These are phyloP conservation scores for Eucalyptus sp. DNA, from an alignment of 345 rosid species.

Conservation along the genomic window DNA sequence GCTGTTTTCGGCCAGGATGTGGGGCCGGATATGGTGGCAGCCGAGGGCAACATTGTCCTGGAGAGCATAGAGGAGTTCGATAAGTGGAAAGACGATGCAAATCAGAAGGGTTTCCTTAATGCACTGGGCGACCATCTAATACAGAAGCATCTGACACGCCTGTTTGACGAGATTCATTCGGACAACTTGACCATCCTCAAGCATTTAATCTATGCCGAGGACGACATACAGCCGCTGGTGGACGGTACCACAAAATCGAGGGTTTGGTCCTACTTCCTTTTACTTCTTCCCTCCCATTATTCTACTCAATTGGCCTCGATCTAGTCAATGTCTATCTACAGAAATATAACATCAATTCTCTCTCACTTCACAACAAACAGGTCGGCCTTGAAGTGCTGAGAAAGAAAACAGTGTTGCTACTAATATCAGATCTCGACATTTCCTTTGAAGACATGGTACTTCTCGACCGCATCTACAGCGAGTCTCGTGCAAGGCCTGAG, in stretches of 20 bases:
- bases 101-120: background rate
- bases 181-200: slow-evolving; percentile 30
- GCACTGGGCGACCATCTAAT: background rate
- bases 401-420: slow-evolving; percentile 9
- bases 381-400: slow-evolving; percentile 6
- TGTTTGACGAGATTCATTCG: background rate
- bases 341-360: background rate
- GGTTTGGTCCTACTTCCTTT: slow-evolving; percentile 1
- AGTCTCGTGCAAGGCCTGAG: background rate
- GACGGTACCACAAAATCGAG: slow-evolving; percentile 16
- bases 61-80: background rate
- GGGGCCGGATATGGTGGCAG: background rate
- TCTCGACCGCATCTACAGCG: slow-evolving; percentile 8
- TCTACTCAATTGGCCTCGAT: background rate
- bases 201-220: slow-evolving; percentile 21
- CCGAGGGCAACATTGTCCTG: background rate
- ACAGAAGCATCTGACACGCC: background rate
- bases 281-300: background rate
- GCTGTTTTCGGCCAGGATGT: slow-evolving; percentile 4
- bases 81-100: background rate
- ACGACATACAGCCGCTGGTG: slow-evolving; percentile 22
- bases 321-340: background rate
- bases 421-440: slow-evolving; percentile 21
- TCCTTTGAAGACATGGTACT: slow-evolving; percentile 7
- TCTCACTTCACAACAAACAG: background rate